phyloP scores from a whole-genome alignment of 306 rosid species.

The Vicia villosa region DNA sequence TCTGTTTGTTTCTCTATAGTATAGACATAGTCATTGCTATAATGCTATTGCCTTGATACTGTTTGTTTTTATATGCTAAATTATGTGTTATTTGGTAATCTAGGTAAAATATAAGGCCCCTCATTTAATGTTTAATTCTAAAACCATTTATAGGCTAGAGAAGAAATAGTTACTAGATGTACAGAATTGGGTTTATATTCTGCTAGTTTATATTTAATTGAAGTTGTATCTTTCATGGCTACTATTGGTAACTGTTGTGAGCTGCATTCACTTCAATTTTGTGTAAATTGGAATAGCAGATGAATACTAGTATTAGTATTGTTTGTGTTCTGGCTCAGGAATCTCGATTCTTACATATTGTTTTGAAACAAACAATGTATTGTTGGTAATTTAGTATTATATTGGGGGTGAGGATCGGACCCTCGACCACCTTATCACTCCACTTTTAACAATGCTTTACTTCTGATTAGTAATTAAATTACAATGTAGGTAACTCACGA shows the following conservation, averaged over 20 bases:
- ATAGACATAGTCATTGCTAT: not conserved
- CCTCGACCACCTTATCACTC: not conserved
- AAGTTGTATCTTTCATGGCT: not conserved
- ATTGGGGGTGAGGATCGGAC: not conserved
- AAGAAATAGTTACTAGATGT: slow-evolving; percentile 3
- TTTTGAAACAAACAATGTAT: not conserved
- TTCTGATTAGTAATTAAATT: not conserved
- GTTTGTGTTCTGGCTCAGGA: no score
- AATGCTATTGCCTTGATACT: not conserved
- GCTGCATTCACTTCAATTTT: not conserved
- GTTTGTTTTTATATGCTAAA: not conserved
- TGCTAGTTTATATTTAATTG: not conserved
- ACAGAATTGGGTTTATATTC: not conserved
- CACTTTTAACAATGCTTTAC: not conserved
- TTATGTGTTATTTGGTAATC: not conserved
- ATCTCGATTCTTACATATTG: not conserved
- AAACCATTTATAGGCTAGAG: not conserved
- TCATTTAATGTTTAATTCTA: slow-evolving; percentile 1
- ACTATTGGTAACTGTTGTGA: not conserved
- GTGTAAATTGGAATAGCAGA: slow-evolving; percentile 8
- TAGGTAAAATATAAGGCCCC: slow-evolving; percentile 1
- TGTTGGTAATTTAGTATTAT: not conserved
- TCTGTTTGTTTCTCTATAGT: slow-evolving; percentile 14
- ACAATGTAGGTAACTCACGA: slow-evolving; percentile 33
- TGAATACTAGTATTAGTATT: no score